phyloP scores from a whole-genome alignment of 306 rosid species.

The Citrullus colocynthis region DNA sequence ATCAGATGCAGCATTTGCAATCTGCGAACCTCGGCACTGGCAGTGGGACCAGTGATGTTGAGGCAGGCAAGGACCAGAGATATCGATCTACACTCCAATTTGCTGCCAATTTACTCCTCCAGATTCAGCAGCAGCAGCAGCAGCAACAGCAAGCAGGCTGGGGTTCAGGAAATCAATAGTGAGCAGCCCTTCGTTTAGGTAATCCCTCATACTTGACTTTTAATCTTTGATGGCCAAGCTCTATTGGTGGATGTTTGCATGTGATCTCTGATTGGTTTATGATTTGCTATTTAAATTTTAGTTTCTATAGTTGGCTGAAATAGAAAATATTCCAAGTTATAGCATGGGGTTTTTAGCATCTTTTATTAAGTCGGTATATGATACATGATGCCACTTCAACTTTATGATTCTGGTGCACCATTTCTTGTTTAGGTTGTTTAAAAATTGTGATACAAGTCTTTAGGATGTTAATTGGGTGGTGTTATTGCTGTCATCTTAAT shows the following conservation, averaged over 20 bases:
- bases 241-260: not conserved
- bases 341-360: not conserved
- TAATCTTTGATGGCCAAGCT: not conserved
- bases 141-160: conserved; percentile 50
- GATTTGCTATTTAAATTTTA: not conserved
- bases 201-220: conserved; percentile 8
- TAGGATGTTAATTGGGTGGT: not conserved
- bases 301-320: not conserved
- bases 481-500: not conserved
- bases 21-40: conserved; percentile 42
- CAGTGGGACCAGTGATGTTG: conserved; percentile 62
- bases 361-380: not conserved
- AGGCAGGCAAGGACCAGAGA: conserved; percentile 80
- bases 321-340: not conserved
- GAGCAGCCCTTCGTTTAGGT: conserved; percentile 39
- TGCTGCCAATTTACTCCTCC: conserved; percentile 90
- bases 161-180: conserved; percentile 69
- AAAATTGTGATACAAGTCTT: not conserved
- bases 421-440: not conserved
- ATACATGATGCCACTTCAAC: not conserved
- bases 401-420: not conserved
- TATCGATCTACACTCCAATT: conserved; percentile 81
- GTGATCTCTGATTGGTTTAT: not conserved
- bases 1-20: conserved; percentile 56
- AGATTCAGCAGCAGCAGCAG: conserved; percentile 83